Evolutionary conservation across 2,329 filamentous ascomycete genomes (phyloP), one percentile per base, ranked within the genome.

Genomic region (Fusarium staphyleae): DNA sequence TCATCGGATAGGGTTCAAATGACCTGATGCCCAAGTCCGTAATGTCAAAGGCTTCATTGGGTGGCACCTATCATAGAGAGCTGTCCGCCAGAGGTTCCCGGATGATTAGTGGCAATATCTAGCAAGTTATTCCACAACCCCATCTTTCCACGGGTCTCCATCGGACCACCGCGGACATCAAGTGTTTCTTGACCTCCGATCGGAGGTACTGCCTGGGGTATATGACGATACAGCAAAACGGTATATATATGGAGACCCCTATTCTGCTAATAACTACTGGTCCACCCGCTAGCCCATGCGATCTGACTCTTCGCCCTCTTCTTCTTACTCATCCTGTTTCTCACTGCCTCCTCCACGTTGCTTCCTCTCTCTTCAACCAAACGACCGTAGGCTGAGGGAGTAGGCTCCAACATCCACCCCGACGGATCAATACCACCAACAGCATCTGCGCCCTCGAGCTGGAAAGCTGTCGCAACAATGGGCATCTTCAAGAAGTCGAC

Each of bases 131-230:
- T 32, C 33, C 39, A 30, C 44, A 49, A n/a, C 34, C 35, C 48
- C 47, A 24, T 40, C 40, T 33, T 42, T 28, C 33, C 43, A 30
- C 29, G 24, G 29, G 35, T 28, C 43, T 15, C 46, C 57, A 43
- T 61, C 57, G 35, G 32, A 44, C 55, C 55, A 58, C 36, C 24
- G 14, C 41, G 36, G n/a, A 41, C 39, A 46, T 52, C 54, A 55
- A 52, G 62, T n/a, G n/a, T 45, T 45, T 61, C 33, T 52, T 55
- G 37, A 57, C 54, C 58, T 60, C 58, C 58, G 58, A 62, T 61
- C 58, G 58, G 58, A 62, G 58, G 45, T 15, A 24, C 29, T 26
- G 49, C 58, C 54, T 55, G 57, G 58, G 58, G 54, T 37, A 30
- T 16, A 16, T 41, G 28, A 33, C 24, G 24, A 36, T 53, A 29